Conservation (phyloP, 208 protist genomes). For the Trypanosoma caninum region DNA sequence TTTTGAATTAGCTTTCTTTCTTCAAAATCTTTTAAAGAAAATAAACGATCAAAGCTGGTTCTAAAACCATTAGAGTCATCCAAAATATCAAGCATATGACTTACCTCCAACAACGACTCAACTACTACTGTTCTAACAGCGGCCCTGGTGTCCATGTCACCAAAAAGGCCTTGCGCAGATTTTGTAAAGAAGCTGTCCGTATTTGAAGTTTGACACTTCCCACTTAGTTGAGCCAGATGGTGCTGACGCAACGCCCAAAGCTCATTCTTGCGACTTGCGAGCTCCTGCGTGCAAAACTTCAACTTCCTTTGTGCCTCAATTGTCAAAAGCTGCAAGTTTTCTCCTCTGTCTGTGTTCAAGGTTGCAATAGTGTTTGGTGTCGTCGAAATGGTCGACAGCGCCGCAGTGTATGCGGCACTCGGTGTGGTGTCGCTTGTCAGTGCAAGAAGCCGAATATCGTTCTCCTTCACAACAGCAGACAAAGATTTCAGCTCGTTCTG, state of each 20-base stretch:
- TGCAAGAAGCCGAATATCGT: conserved; percentile 11
- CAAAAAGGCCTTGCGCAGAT: conserved; percentile 39
- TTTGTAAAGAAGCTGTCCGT: conserved; percentile 28
- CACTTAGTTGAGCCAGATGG: conserved; percentile 62
- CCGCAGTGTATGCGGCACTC: not conserved
- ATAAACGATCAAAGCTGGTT: conserved; percentile 24
- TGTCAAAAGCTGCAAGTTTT: conserved; percentile 4
- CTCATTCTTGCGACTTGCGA: conserved; percentile 33
- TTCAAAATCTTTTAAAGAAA: conserved; percentile 26
- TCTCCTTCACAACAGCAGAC: conserved; percentile 23
- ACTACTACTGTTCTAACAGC: conserved; percentile 55
- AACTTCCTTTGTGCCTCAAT: conserved; percentile 40
- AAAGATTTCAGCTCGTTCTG: conserved; percentile 28
- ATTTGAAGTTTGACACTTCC: conserved; percentile 34
- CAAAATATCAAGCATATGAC: conserved; percentile 31
- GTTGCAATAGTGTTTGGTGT: conserved; percentile 25
- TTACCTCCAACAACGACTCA: conserved; percentile 47
- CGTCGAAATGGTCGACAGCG: conserved; percentile 10
- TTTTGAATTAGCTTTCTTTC: conserved; percentile 58
- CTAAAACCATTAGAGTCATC: conserved; percentile 11
- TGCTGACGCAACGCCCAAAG: conserved; percentile 43
- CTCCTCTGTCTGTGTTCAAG: not conserved
- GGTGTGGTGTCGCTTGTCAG: conserved; percentile 6
- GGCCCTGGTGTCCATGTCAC: conserved; percentile 60
- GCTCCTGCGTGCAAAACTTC: conserved; percentile 37